Base-by-base conservation (phyloP, 2,329 filamentous ascomycete genomes). In the Bipolaris gigantea region DNA sequence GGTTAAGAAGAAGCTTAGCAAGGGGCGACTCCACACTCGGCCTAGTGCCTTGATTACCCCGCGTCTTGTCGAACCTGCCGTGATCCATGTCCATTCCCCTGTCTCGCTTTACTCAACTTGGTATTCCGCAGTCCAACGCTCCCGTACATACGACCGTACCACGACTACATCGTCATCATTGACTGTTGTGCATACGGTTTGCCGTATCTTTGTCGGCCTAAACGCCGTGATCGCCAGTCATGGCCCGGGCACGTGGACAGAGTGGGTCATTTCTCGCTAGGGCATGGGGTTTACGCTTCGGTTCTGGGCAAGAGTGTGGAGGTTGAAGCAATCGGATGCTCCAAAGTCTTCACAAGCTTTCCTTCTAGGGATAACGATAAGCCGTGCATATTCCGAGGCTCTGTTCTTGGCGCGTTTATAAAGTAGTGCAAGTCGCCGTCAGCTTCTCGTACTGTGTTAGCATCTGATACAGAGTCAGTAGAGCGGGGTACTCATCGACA, bases 1-100 rank as follows among this genome's bases (percentile, higher is more conserved):
- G 32, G 21, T 32, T 33, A 33, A 41, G 30, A 25, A 48, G 32
- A 16, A 41, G 25, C 13, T 50, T 16, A 23, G 27, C 32, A 48
- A 18, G 30, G 38, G 16, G 4, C 16, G 23, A 39, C 57, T 49
- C 55, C 49, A 56, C 55, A 53, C 52, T 53, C 57, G 57, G 52
- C 47, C 23, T 33, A 49, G 39, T 16, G 56, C 39, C 57, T 40
- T 19, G 39, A 15, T 52, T 50, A 57, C 53, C 59, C 54, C 59
- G 53, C 56, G 15, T 40, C 49, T 51, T 54, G 59, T 33, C 34
- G 49, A 32, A 53, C 53, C 42, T 60, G 53, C 59, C 49, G 48
- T 50, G 6, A 19, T 54, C 40, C 44, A 35, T 21, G 50, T 36
- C 33, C 36, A 18, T 25, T 13, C 19, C 38, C 16, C 41, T 39